Evolutionary conservation across 495 filamentous ascomycete genomes (phyloP), one percentile per base, ranked within the genome.

Genomic region (Corynascus novoguineensis): DNA sequence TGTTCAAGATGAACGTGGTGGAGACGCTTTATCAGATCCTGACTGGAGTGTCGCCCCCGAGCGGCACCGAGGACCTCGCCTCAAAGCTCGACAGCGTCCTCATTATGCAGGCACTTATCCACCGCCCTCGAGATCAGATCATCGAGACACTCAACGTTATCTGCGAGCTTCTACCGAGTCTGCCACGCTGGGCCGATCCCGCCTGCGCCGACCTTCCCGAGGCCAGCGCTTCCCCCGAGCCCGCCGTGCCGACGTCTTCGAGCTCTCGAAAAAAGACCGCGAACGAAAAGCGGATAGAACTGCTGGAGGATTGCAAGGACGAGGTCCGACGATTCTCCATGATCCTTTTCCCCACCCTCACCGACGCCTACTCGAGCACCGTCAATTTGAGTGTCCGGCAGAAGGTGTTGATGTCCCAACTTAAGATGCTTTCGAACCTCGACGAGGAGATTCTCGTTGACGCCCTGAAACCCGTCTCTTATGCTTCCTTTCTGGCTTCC

Each of bases 21-120:
- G 93, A 99, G 68, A 99, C 93, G 1, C 80, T 99, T 11, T 97
- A 96, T 69, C 93, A 99, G 69, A 99, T 97, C 35, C 73, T 99
- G 58, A 99, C 95, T 1, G 93, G 95, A 32, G 88, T 99, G 1
- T 99, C 93, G 0, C 89, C 93, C 7, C 93, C 93, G 22, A 81
- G 76, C 61, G 87, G 87, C 40, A 80, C 79, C 5, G 89, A 95
- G 17, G 87, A 92, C 67, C 79, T 89, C 29, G 87, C 88, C n/a
- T 82, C 80, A 24, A 95, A 93, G 72, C 90, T 97, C 66, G 92
- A 97, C 73, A 96, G 89, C 66, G 92, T 97, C 27, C 83, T 99
- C 47, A 92, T 97, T 70, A 97, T 99, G 95, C 93, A 99, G 68
- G 92, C 93, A 29, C 73, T 99, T 63, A 96, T 99, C 52, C 95